Conservation (phyloP, 2,329 filamentous ascomycete genomes). For the Mycosphaerella arachidis region DNA sequence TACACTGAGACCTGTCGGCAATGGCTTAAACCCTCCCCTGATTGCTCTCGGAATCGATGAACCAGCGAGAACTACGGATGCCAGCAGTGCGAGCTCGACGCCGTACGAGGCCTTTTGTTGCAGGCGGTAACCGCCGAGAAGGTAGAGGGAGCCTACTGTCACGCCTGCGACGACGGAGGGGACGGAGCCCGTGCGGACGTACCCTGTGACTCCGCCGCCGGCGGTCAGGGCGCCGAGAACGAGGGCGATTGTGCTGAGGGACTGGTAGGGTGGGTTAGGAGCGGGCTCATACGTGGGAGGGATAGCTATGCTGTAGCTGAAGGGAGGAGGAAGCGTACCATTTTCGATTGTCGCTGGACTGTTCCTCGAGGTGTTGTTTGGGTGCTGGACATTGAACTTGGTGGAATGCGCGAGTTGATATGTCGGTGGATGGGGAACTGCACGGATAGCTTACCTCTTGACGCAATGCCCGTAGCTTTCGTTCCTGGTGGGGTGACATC, state of each 20-base stretch:
- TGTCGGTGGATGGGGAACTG: neutral
- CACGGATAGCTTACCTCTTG: neutral
- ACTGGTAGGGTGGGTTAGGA: conserved; percentile 1
- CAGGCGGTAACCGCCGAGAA: conserved; percentile 75
- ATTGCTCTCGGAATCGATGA: conserved; percentile 83
- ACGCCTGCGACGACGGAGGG: conserved; percentile 82
- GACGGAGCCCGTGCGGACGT: conserved; percentile 74
- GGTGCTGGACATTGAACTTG: conserved; percentile 1
- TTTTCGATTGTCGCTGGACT: conserved; percentile 1
- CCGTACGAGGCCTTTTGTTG: conserved; percentile 73
- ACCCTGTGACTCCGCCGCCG: conserved; percentile 81
- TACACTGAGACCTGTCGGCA: conserved; percentile 74
- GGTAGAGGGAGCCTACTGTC: conserved; percentile 74
- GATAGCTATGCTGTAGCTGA: neutral
- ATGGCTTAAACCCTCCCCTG: conserved; percentile 68
- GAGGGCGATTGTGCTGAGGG: conserved; percentile 57
- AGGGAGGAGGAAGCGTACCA: neutral
- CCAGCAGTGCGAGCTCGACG: conserved; percentile 81
- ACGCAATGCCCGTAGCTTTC: neutral
- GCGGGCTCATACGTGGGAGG: neutral
- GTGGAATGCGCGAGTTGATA: neutral
- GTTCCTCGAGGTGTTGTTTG: neutral
- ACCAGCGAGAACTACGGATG: conserved; percentile 77
- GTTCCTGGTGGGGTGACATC: neutral
- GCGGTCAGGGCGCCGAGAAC: conserved; percentile 78